These are phyloP conservation scores for Xerocomellus chrysenteron DNA, from an alignment of 768 basidiomycete species.

Conservation along the genomic window DNA sequence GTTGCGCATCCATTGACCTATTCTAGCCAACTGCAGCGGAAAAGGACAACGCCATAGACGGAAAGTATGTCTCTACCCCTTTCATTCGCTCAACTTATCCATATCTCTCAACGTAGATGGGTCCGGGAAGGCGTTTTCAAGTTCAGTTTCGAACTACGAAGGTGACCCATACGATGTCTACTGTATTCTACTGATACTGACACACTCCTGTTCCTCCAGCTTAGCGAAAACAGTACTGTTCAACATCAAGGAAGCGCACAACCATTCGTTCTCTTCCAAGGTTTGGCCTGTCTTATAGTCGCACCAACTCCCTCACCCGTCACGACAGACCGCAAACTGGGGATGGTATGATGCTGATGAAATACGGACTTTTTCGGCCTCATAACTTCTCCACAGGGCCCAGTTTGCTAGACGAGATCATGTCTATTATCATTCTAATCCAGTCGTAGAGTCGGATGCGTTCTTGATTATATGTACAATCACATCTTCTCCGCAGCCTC, in stretches of 20 bases:
- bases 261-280: slow-evolving; percentile 79
- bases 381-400: slow-evolving; percentile 46
- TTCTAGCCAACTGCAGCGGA: slow-evolving; percentile 74
- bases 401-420: slow-evolving; percentile 76
- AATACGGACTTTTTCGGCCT: neutral
- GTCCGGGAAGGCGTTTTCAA: slow-evolving; percentile 81
- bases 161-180: slow-evolving; percentile 36
- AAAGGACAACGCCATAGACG: slow-evolving; percentile 61
- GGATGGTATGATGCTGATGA: slow-evolving; percentile 57
- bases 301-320: slow-evolving; percentile 9
- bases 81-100: neutral
- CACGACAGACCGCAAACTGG: slow-evolving; percentile 74
- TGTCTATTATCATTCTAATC: slow-evolving; percentile 57
- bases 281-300: slow-evolving; percentile 27
- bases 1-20: slow-evolving; percentile 2
- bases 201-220: slow-evolving; percentile 12
- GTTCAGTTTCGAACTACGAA: slow-evolving; percentile 80
- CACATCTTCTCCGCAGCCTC: slow-evolving; percentile 59
- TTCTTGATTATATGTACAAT: slow-evolving; percentile 80
- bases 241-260: slow-evolving; percentile 74
- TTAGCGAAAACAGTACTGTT: slow-evolving; percentile 52
- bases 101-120: slow-evolving; percentile 52
- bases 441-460: slow-evolving; percentile 58
- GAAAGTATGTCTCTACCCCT: slow-evolving; percentile 43
- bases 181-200: neutral